Evolutionary conservation across 768 basidiomycete species (phyloP), one percentile per base, ranked within the genome.

Genomic region (Boletus sp.): DNA sequence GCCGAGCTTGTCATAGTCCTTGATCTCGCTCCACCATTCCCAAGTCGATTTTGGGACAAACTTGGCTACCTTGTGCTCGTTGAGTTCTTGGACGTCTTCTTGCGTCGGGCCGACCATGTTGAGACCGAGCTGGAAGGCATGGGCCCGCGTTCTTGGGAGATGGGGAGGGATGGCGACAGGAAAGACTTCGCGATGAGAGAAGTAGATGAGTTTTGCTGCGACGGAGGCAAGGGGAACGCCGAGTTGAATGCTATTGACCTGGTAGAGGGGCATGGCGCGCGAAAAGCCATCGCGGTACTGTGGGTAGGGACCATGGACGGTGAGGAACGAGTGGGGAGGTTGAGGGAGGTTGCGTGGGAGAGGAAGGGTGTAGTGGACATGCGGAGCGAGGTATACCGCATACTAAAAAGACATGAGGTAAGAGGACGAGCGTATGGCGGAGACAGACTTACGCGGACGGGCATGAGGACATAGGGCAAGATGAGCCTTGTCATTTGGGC

Each of bases 201-300:
- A 77, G 70, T 80, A 89, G 33, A 87, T 65, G 9, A 88, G 75
- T 37, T 81, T 84, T 0, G 88, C 88, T 0, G 86, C 80, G 32
- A 75, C 62, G 25, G 83, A 71, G 17, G 80, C 73, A 8, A 82
- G 77, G 0, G 87, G 85, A 2, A 67, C 40, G 23, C 54, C 55
- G 15, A 69, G 59, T 3, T 59, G 59, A 8, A 69, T 43, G 8
- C 53, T 71, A 7, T 73, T 63, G 5, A 58, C 58, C 39, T 71
- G 65, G 51, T 75, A 73, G 32, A 71, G 58, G 6, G 62, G 35
- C 11, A 70, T 67, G 8, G 46, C 53, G 0, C 67, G 64, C 0
- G 78, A 76, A 38, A 75, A 62, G 7, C 53, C 58, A 7, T 68
- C 25, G 50, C 72, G 76, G 57, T 82, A 80, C 19, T 75, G 64